Base-by-base conservation (phyloP, 345 rosid species). In the Passiflora organensis region DNA sequence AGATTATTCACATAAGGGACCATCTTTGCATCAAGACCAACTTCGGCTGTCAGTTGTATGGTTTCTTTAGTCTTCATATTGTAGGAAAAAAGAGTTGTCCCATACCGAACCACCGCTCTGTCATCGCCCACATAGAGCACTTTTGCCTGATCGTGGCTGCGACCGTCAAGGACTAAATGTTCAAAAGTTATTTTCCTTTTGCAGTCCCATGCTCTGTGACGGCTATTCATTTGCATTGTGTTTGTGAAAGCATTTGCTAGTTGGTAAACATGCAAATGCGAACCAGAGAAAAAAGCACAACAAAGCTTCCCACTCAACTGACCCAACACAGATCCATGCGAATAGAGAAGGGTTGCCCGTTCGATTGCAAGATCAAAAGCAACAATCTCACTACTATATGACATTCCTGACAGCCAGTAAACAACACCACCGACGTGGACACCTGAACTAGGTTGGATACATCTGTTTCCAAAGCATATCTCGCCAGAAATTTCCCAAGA, bases 401-500 rank as follows among this genome's bases (percentile, higher is more conserved):
- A 28, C 34, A 3, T 0, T 17, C 2, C 28, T 10, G 62, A 23
- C 43, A 6, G 59, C 80, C 85, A 80, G 64, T 80, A 80, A 36
- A 72, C 61, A 67, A 49, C 47, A 6, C 71, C 80, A 61, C 69
- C 46, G 8, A 51, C 64, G 51, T 69, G 32, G 43, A 77, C 69
- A 59, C 76, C 75, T 2, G 72, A 32, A 32, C 43, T 54, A 8
- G 80, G 72, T 23, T 42, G 1, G 38, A 74, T 62, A 24, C 23
- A 23, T 38, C 49, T 16, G 17, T 69, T 34, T 16, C 70, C 70
- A 37, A 66, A 70, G 56, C 48, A 66, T 62, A 77, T 66, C 62
- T 74, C 82, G 54, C 66, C 59, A 47, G 78, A 69, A 42, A 53
- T 69, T 59, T 62, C 70, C 85, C 82, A 80, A 28, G 70, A 66